Evolutionary conservation across 2,329 filamentous ascomycete genomes (phyloP), one percentile per base, ranked within the genome.

Genomic region (Colletotrichum ledebouriae): DNA sequence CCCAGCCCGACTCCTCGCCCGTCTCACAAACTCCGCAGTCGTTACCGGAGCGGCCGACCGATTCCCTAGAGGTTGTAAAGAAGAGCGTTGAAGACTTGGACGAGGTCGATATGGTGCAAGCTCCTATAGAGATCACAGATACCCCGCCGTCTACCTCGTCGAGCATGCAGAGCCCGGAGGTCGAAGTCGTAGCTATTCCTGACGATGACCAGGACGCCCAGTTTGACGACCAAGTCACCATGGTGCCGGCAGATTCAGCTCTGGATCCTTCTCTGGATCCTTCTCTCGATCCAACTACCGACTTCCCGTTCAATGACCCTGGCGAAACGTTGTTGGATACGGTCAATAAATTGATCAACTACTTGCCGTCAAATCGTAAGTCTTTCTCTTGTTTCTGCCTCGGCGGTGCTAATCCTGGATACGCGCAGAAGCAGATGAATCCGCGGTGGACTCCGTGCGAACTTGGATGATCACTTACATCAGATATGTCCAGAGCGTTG

Each of bases 391-490:
- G 17, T 52, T 3, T 17, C 6, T 13, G 15, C 29, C 29, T 29
- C 6, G 29, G 29, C 7, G 29, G 29, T 29, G 37, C 37, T 39
- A 39, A 39, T 13, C 37, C 11, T 39, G 11, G 10, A 12, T 39
- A 12, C 37, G 37, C 12, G 6, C 60, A 86, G 83, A 85, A 71
- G 72, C 76, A 71, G 83, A 85, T 37, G 81, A 83, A 17, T 77
- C 80, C 12, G 79, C 84, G 25, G 74, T 88, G 20, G 73, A 76
- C 17, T 77, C 78, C 57, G 66, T 90, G 13, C 77, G 81, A 17
- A 75, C 77, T 6, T 90, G 87, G 87, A 79, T 89, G 25, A 79
- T 82, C 7, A 76, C 75, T 15, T 88, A 84, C 73, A 71, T 89
- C 22, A 70, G 69, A 22, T 85, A 80, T 71, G 79, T 80, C 41